Conservation (phyloP, 768 basidiomycete genomes). For the Calvatia gigantea region DNA sequence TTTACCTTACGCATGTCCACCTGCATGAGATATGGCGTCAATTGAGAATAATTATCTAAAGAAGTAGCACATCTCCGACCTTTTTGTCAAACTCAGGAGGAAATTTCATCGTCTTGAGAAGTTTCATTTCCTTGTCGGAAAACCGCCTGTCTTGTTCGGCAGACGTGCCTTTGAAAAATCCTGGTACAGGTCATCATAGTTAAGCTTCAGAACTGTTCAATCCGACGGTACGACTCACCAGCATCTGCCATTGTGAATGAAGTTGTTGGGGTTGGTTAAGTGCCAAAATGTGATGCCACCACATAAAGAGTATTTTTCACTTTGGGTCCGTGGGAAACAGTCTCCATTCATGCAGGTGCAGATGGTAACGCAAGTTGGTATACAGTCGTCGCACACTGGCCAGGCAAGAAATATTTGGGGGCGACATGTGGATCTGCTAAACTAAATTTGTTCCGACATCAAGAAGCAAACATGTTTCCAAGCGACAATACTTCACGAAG, state of each 20-base stretch:
- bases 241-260: constrained; percentile 15
- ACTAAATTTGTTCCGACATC: too few species aligned
- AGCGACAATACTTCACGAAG: too few species aligned
- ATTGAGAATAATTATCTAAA: not conserved
- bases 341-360: not conserved
- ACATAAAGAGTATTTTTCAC: not conserved
- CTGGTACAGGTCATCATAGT: constrained; percentile 29
- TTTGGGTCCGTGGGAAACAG: constrained; percentile 3
- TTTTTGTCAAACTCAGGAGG: constrained; percentile 88
- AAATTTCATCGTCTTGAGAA: constrained; percentile 88
- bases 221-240: constrained; percentile 9
- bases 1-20: constrained; percentile 98
- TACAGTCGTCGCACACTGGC: too few species aligned
- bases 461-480: too few species aligned
- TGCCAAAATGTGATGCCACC: not conserved
- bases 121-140: constrained; percentile 90
- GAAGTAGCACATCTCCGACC: constrained; percentile 32
- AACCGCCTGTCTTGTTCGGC: constrained; percentile 91
- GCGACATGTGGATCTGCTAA: too few species aligned
- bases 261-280: not conserved
- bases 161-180: constrained; percentile 89
- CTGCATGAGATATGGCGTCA: constrained; percentile 28
- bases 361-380: not conserved
- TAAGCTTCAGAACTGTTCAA: not conserved
- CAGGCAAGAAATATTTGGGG: too few species aligned